A percentile compares a stretch with the other conserved stretches of the same genome.
Conservation (phyloP, 257 asterid species). For the Handroanthus guayacan region DNA sequence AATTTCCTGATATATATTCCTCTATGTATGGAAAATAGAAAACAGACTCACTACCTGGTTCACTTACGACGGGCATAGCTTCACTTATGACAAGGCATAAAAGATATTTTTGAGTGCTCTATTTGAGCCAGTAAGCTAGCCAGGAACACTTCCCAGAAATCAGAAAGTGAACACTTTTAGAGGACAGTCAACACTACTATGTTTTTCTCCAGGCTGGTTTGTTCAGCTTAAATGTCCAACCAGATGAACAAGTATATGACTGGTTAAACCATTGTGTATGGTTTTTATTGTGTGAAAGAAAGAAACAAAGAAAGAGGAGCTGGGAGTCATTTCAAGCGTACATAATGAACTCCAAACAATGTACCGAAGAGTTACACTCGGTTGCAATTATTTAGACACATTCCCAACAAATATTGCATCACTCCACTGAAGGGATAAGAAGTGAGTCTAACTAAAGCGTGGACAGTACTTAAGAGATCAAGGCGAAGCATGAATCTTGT, state of each 20-base stretch:
- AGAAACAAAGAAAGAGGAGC: not conserved
- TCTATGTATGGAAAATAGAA: not conserved
- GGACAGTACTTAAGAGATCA: not conserved
- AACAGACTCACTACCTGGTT: not conserved
- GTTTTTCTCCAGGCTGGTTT: not conserved
- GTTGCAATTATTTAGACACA: not conserved
- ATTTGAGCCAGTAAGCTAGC: not conserved
- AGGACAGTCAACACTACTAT: not conserved
- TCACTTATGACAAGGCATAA: too few relatives aligned
- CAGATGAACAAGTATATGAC: not conserved
- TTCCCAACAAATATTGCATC: not conserved
- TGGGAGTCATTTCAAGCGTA: not conserved
- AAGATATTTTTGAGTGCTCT: not conserved
- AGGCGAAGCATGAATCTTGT: not conserved
- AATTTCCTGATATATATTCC: not conserved
- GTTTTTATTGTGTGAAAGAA: not conserved
- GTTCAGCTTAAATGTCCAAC: not conserved
- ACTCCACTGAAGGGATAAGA: not conserved
- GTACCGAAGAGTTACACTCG: not conserved
- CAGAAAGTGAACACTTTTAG: not conserved
- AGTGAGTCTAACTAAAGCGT: slow-evolving; percentile 8
- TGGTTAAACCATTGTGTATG: not conserved
- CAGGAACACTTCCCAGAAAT: not conserved
- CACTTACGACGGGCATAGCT: not conserved
- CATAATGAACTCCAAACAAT: not conserved